phyloP scores from a whole-genome alignment of 768 basidiomycete species.

The Pleurotus ostreatus region DNA sequence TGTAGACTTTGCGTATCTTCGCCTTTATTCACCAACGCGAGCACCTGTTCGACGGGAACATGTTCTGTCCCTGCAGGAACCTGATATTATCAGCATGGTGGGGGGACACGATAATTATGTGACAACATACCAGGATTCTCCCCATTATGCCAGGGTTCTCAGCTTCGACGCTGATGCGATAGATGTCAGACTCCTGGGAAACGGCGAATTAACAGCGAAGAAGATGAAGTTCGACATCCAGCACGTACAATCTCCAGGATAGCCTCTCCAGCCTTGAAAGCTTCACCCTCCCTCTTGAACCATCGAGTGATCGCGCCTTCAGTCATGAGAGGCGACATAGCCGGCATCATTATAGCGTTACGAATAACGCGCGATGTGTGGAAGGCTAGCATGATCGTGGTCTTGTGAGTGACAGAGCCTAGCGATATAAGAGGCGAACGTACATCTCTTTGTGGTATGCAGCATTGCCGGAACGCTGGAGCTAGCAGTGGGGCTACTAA shows the following conservation, averaged over 20 bases:
- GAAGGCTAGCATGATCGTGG: conserved; percentile 5
- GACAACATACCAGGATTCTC: conserved; percentile 69
- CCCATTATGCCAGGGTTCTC: conserved; percentile 82
- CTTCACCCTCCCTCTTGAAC: conserved; percentile 76
- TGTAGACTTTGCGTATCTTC: not conserved
- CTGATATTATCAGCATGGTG: conserved; percentile 28
- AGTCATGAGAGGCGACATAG: conserved; percentile 89
- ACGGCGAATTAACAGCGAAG: not conserved
- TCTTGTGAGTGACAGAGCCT: not conserved
- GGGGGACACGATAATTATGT: not conserved
- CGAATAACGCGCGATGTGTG: conserved; percentile 11
- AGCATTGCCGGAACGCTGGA: conserved; percentile 3
- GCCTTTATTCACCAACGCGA: conserved; percentile 2
- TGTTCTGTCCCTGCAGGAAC: conserved; percentile 62
- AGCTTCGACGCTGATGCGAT: conserved; percentile 87
- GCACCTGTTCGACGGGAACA: conserved; percentile 31
- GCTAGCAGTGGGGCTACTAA: conserved; percentile 2
- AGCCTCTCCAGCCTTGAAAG: conserved; percentile 68
- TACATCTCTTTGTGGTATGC: conserved; percentile 1
- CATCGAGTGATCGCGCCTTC: conserved; percentile 77
- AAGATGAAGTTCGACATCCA: not conserved
- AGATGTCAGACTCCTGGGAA: conserved; percentile 69
- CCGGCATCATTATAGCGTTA: conserved; percentile 63
- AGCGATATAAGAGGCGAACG: not conserved
- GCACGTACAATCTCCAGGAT: conserved; percentile 69